Evolutionary conservation across 768 basidiomycete species (phyloP).

Genomic region (Tulasnella sp.): DNA sequence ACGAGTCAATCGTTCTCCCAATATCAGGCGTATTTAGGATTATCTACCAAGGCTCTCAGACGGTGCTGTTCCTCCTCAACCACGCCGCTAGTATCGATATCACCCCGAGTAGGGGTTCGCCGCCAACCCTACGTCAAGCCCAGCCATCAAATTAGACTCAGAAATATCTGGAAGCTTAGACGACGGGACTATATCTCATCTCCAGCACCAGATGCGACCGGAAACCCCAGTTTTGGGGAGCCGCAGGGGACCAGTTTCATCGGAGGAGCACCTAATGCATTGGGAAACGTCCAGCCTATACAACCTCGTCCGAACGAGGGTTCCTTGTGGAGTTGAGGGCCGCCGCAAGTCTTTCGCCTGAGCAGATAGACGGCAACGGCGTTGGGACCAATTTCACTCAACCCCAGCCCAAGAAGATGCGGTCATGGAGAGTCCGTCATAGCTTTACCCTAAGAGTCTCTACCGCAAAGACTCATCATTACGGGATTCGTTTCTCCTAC

Average conservation of each 20-base stretch:
- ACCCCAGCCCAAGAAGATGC: neutral
- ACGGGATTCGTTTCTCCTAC: neutral
- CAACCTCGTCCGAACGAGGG: neutral
- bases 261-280: neutral
- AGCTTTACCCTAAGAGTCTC: neutral
- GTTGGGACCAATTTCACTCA: neutral
- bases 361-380: conserved; percentile 1
- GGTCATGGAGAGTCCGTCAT: neutral
- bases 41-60: neutral
- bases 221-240: neutral
- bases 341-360: conserved; percentile 2
- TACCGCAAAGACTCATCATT: neutral
- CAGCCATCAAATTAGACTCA: neutral
- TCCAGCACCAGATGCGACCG: neutral
- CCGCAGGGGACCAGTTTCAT: neutral
- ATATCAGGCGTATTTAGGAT: neutral
- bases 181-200: neutral
- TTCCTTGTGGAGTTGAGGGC: neutral
- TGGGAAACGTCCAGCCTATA: conserved; percentile 1
- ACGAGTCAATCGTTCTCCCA: neutral
- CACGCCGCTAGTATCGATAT: neutral
- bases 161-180: neutral
- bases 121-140: neutral
- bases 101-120: neutral
- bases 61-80: neutral